Conservation (phyloP, 1,284 basidiomycete genomes). For the Spongiforma sp. region DNA sequence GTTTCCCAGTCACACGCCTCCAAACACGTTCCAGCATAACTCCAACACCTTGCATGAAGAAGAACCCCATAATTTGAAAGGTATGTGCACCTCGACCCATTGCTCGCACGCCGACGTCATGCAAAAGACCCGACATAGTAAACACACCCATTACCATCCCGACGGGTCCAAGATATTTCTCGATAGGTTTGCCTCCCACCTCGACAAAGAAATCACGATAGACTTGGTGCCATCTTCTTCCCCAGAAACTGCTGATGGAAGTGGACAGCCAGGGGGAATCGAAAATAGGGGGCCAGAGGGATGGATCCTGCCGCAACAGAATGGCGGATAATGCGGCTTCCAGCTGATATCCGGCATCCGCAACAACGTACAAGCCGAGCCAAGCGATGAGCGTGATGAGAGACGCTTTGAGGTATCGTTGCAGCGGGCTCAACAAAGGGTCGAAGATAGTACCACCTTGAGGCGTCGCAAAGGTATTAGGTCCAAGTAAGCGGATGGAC, state of each 20-base stretch:
- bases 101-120: slow-evolving; percentile 27
- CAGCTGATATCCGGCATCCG: slow-evolving; percentile 51
- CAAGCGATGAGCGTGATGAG: slow-evolving; percentile 48
- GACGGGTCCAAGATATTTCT: slow-evolving; percentile 46
- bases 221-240: slow-evolving; percentile 50
- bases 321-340: slow-evolving; percentile 48
- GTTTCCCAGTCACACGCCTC: slow-evolving; percentile 45
- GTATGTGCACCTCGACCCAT: slow-evolving; percentile 60
- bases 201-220: slow-evolving; percentile 45
- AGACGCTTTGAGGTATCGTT: slow-evolving; percentile 50
- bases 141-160: slow-evolving; percentile 62
- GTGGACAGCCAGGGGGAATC: slow-evolving; percentile 22
- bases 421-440: slow-evolving; percentile 42
- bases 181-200: slow-evolving; percentile 37
- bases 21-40: slow-evolving; percentile 54
- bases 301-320: slow-evolving; percentile 40
- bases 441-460: slow-evolving; percentile 57
- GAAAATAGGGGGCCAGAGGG: slow-evolving; percentile 14
- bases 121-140: slow-evolving; percentile 54
- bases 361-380: slow-evolving; percentile 45
- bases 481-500: slow-evolving; percentile 18
- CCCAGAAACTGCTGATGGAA: slow-evolving; percentile 50
- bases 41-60: slow-evolving; percentile 60
- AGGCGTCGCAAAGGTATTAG: slow-evolving; percentile 28
- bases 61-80: slow-evolving; percentile 52